These are phyloP conservation scores for Cyamopsis tetragonoloba DNA, from an alignment of 306 rosid species.

Conservation along the genomic window DNA sequence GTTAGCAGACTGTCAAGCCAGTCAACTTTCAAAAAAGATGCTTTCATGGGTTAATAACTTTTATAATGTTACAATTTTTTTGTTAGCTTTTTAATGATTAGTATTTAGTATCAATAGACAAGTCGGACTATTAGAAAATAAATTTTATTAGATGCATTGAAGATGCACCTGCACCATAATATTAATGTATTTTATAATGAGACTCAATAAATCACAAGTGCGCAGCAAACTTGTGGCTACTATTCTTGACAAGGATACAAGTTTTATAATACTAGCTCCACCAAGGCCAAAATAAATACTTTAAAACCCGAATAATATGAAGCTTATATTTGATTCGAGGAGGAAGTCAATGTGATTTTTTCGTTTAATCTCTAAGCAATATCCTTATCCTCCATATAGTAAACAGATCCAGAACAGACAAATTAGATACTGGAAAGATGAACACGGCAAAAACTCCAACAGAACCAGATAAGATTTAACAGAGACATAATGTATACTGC, in stretches of 20 bases:
- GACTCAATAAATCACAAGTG: not conserved
- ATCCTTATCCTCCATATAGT: not conserved
- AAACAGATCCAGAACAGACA: not conserved
- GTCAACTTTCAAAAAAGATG: slow-evolving; percentile 10
- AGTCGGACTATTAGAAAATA: not conserved
- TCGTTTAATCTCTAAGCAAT: not conserved
- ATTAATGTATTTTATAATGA: not conserved
- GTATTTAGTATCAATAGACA: not conserved
- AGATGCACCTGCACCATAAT: not conserved
- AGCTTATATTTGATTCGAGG: slow-evolving; percentile 1
- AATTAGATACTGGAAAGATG: not conserved
- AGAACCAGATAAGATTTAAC: not conserved
- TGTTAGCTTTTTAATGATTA: not conserved
- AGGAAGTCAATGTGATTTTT: not conserved
- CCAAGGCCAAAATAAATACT: slow-evolving; percentile 1
- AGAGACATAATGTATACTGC: slow-evolving; percentile 11
- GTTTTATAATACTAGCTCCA: not conserved
- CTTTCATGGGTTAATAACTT: not conserved
- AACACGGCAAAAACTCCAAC: not conserved
- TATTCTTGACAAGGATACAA: not conserved
- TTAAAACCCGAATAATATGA: not conserved
- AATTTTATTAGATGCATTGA: not conserved
- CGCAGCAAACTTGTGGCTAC: not conserved
- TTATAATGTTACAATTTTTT: not conserved
- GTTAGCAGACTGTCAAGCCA: not conserved